A percentile compares a stretch with the other conserved stretches of the same genome.
phyloP scores from a whole-genome alignment of 1,139 yeast species.

The Yamadazyma atmosphaerica region DNA sequence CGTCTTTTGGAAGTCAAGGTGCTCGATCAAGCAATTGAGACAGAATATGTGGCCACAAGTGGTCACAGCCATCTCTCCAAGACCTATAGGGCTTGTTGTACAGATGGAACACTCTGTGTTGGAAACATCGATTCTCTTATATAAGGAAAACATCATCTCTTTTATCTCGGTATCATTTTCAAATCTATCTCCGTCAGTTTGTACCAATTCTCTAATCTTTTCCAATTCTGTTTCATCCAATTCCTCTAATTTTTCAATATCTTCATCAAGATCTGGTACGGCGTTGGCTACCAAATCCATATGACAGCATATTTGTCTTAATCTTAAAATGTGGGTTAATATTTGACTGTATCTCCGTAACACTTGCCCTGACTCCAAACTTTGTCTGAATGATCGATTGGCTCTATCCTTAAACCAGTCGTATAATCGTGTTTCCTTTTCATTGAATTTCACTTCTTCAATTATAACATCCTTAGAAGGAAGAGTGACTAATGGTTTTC shows the following conservation, averaged over 20 bases:
- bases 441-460: slow-evolving; percentile 66
- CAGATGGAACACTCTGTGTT: slow-evolving; percentile 83
- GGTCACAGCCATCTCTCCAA: slow-evolving; percentile 62
- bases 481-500: slow-evolving; percentile 70
- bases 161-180: slow-evolving; percentile 32
- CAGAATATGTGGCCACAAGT: slow-evolving; percentile 85
- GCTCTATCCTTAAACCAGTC: slow-evolving; percentile 72
- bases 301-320: slow-evolving; percentile 90
- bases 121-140: slow-evolving; percentile 26
- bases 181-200: slow-evolving; percentile 31
- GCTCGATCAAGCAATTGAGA: slow-evolving; percentile 69
- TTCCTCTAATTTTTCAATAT: slow-evolving; percentile 21
- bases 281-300: slow-evolving; percentile 55
- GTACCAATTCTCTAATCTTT: slow-evolving; percentile 18
- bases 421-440: slow-evolving; percentile 66
- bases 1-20: slow-evolving; percentile 49
- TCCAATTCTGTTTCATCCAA: slow-evolving; percentile 18
- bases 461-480: slow-evolving; percentile 76
- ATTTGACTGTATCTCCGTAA: slow-evolving; percentile 76
- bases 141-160: slow-evolving; percentile 27
- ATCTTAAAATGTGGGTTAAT: slow-evolving; percentile 75
- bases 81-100: slow-evolving; percentile 60
- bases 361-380: slow-evolving; percentile 67
- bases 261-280: slow-evolving; percentile 41
- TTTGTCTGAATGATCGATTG: slow-evolving; percentile 62